Evolutionary conservation across 306 rosid species (phyloP), one percentile per base, ranked within the genome.

Genomic region (Prunus kanzakura): DNA sequence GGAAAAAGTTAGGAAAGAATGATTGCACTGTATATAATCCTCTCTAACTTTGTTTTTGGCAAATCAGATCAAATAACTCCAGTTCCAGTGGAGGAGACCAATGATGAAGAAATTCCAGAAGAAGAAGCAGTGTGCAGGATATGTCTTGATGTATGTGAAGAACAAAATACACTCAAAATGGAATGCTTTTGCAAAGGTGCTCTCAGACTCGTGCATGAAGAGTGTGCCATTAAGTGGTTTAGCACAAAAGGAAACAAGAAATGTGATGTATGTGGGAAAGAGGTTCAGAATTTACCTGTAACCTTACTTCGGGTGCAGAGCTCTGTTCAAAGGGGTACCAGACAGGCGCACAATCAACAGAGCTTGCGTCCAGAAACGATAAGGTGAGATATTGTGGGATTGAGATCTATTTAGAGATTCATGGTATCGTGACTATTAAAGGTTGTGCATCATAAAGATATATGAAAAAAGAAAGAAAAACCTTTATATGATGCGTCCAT

Each of bases 111-210:
- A 86, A 95, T 92, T 88, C 97, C 97, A 41, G 98, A 95, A 83
- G 98, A 92, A 90, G 98, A 92, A 89, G 98, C 97, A 10, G 91
- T 90, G 57, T 95, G 98, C 84, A 89, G 98, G 86, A 95, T 92
- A 69, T 95, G 98, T 85, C 82, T 89, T 67, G 98, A 92, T 55
- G 89, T 60, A 58, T 95, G 96, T 46, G 93, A 90, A 57, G 97
- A 90, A 87, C 83, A 88, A 75, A 95, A 92, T 81, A 95, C 98
- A 6, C 89, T 95, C 41, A 95, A 92, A 90, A 89, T 95, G 97
- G 98, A 95, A 85, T 95, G 98, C 84, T 82, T 91, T 79, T 95
- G 98, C 89, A 95, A 95, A 83, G 98, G 98, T 76, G 97, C 82
- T 80, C 92, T 95, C 75, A 89, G 85, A 76, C 89, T 95, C 81